Conservation (phyloP, 768 basidiomycete genomes). For the Pleurotus sapidus region DNA sequence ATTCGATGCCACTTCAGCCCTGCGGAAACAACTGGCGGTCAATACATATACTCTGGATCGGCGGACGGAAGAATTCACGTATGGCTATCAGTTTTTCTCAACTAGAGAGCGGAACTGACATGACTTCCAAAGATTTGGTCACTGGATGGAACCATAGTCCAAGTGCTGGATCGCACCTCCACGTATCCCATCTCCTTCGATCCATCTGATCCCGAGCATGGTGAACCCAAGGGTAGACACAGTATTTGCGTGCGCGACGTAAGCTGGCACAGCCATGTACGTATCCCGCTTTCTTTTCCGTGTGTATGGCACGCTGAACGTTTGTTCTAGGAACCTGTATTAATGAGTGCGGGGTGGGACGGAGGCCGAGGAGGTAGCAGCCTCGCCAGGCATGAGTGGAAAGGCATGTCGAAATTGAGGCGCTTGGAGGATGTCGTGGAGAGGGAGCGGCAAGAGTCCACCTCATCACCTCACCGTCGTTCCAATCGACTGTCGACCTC, state of each 20-base stretch:
- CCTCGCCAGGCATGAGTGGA: conserved; percentile 95
- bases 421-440: conserved; percentile 75
- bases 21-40: conserved; percentile 83
- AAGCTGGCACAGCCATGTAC: conserved; percentile 87
- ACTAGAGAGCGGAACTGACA: conserved; percentile 2
- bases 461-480: conserved; percentile 15
- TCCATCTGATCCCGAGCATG: conserved; percentile 61
- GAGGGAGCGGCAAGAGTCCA: conserved; percentile 31
- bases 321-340: conserved; percentile 65
- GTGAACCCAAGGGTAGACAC: conserved; percentile 22
- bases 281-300: conserved; percentile 2
- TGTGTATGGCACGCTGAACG: no score
- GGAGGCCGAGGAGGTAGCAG: conserved; percentile 58
- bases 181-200: conserved; percentile 69
- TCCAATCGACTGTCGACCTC: conserved; percentile 18
- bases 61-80: conserved; percentile 86
- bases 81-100: conserved; percentile 18
- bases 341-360: conserved; percentile 94
- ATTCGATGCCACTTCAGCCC: conserved; percentile 98
- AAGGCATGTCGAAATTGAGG: conserved; percentile 78
- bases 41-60: conserved; percentile 94
- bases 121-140: conserved; percentile 78
- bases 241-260: conserved; percentile 84
- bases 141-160: conserved; percentile 82
- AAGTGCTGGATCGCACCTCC: conserved; percentile 78